phyloP scores from a whole-genome alignment of 441 rosid genomes.

The Croton laevigatus region DNA sequence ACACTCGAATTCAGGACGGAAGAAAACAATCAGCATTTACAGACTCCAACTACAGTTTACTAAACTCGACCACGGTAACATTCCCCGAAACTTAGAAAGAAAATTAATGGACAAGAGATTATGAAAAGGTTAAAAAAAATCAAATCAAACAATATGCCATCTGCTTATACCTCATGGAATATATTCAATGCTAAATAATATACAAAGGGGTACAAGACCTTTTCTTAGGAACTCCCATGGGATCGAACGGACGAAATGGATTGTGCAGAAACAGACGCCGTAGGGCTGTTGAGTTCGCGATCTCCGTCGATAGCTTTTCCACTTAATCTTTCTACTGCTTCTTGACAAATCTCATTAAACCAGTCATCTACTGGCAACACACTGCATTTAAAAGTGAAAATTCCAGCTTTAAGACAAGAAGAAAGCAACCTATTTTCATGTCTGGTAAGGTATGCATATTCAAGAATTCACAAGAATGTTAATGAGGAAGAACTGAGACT shows the following conservation, averaged over 20 bases:
- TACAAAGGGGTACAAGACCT: conserved; percentile 30
- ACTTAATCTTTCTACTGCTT: conserved; percentile 77
- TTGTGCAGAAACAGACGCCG: conserved; percentile 95
- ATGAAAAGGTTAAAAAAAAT: not conserved
- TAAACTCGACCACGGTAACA: conserved; percentile 5
- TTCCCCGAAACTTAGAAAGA: conserved; percentile 13
- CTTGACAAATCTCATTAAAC: conserved; percentile 83
- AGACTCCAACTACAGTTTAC: conserved; percentile 17
- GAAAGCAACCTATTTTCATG: conserved; percentile 2
- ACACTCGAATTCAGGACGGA: conserved; percentile 17
- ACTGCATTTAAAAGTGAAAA: conserved; percentile 34
- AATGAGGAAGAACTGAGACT: not conserved
- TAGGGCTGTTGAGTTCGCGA: conserved; percentile 75
- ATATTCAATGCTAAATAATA: conserved; percentile 30
- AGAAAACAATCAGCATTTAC: conserved; percentile 35
- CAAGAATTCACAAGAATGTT: not conserved
- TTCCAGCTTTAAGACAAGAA: not conserved
- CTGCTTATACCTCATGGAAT: conserved; percentile 12
- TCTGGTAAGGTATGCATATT: not conserved
- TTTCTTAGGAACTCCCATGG: conserved; percentile 67
- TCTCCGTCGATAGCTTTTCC: conserved; percentile 76
- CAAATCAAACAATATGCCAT: conserved; percentile 20
- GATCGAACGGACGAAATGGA: conserved; percentile 92
- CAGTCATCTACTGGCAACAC: conserved; percentile 89
- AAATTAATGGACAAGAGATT: not conserved